phyloP scores from a whole-genome alignment of 75 land plant species.

The Isoetes taiwanensis region DNA sequence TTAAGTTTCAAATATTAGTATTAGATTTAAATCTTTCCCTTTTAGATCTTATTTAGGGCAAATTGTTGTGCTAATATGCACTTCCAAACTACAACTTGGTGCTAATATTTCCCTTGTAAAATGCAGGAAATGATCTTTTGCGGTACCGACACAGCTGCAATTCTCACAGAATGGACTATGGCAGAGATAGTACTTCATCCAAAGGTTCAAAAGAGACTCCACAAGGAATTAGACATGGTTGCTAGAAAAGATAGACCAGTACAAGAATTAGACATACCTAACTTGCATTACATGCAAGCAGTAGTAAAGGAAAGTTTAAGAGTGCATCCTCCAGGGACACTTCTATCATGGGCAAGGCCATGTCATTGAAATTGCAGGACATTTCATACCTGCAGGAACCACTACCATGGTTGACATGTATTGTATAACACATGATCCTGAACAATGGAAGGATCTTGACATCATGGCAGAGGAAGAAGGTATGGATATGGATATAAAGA shows the following conservation, averaged over 20 bases:
- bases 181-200: conserved; percentile 68
- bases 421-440: conserved; percentile 60
- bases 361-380: conserved; percentile 36
- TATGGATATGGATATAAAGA: conserved; percentile 32
- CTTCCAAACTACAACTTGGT: too few species aligned
- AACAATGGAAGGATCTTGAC: conserved; percentile 50
- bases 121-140: conserved; percentile 92
- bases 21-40: too few species aligned
- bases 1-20: too few species aligned
- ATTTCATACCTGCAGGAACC: conserved; percentile 48
- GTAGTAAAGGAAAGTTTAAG: conserved; percentile 62
- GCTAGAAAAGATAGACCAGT: too few species aligned
- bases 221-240: conserved; percentile 31
- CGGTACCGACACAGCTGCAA: conserved; percentile 72
- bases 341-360: conserved; percentile 82
- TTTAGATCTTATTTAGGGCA: too few species aligned
- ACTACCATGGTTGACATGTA: conserved; percentile 95
- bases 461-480: too few species aligned
- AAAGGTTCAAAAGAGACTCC: conserved; percentile 39
- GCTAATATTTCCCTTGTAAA: too few species aligned
- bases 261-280: conserved; percentile 40
- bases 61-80: too few species aligned
- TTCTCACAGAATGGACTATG: conserved; percentile 64
- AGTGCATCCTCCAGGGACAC: conserved; percentile 69
- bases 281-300: conserved; percentile 48